Evolutionary conservation across 2,329 filamentous ascomycete genomes (phyloP), one percentile per base, ranked within the genome.

Genomic region (Podosphaera leucotricha): DNA sequence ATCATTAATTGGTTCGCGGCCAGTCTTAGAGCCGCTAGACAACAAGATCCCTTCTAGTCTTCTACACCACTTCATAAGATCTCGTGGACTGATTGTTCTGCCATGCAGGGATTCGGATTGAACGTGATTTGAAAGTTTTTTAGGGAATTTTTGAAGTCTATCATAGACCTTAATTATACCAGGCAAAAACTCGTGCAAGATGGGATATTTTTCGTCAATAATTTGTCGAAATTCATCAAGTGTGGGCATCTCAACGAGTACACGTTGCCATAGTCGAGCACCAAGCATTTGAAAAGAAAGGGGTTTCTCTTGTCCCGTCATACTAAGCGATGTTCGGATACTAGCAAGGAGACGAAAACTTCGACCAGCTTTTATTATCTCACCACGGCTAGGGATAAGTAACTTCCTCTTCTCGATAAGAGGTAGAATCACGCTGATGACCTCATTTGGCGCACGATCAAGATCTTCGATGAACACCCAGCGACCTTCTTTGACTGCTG

Each of bases 381-480:
- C 85, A 45, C 84, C 86, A 47, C 87, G 77, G 53, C 79, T 92
- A 0, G 90, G 83, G 24, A 98, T 85, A 3, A 92, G 67, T 13
- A 98, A 70, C 58, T 94, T 84, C n/a, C 83, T 77, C 47, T 81
- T 75, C 61, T 98, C 90, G 47, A 98, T 86, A 7, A 98, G 68
- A 8, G 92, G 90, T 21, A 98, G 67, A 22, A 99, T 71, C 13
- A 86, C 85, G 58, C 87, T 92, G 59, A 98, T 76, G 41, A 98
- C 82, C 60, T 98, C 90, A 51, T 83, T 87, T 3, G 92, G 90
- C 10, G 90, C 90, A 49, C 87, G 77, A 58, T 98, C 86, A 36
- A 99, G 68, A 60, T 99, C 92, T 60, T 99, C 92, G 47, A 99
- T 92, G 50, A 98, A 67, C 6, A 98, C 81, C 92, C 90, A 98